phyloP scores from a whole-genome alignment of 805 yeast species.

The Maudiozyma serrabonitensis region DNA sequence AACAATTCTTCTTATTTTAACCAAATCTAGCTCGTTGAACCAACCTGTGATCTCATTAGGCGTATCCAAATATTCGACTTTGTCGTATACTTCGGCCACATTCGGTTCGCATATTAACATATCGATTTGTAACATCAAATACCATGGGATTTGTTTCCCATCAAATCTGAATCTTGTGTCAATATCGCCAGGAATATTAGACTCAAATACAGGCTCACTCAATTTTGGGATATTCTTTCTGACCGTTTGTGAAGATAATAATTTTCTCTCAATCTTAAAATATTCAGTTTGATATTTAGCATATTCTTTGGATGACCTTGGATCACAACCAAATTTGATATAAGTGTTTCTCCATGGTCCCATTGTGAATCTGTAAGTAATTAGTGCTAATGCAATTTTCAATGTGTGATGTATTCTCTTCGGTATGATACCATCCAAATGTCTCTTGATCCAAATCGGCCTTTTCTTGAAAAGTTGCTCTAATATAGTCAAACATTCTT shows the following conservation, averaged over 20 bases:
- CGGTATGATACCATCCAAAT: constrained; percentile 48
- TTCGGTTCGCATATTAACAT: constrained; percentile 61
- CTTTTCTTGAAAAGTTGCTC: constrained; percentile 49
- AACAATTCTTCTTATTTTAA: constrained; percentile 56
- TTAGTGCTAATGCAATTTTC: constrained; percentile 74
- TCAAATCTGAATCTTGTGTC: constrained; percentile 53
- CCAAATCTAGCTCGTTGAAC: constrained; percentile 54
- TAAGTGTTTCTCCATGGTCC: constrained; percentile 95
- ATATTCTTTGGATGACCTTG: constrained; percentile 43
- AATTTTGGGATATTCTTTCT: constrained; percentile 25
- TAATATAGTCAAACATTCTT: constrained; percentile 24
- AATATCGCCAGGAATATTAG: constrained; percentile 27
- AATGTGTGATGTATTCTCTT: constrained; percentile 34
- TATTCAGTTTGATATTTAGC: constrained; percentile 77
- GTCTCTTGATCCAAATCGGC: constrained; percentile 82
- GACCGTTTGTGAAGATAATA: constrained; percentile 18
- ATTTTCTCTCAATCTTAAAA: constrained; percentile 38
- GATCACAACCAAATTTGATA: constrained; percentile 71
- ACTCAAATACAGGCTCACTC: constrained; percentile 26
- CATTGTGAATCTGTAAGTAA: constrained; percentile 68
- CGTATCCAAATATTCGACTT: constrained; percentile 44
- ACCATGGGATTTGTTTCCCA: constrained; percentile 58
- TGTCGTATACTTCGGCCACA: constrained; percentile 35
- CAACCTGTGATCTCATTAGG: constrained; percentile 50
- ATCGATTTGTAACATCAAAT: constrained; percentile 69